Evolutionary conservation across 1,284 basidiomycete species (phyloP).

Genomic region (Sanghuangporus weigelae): DNA sequence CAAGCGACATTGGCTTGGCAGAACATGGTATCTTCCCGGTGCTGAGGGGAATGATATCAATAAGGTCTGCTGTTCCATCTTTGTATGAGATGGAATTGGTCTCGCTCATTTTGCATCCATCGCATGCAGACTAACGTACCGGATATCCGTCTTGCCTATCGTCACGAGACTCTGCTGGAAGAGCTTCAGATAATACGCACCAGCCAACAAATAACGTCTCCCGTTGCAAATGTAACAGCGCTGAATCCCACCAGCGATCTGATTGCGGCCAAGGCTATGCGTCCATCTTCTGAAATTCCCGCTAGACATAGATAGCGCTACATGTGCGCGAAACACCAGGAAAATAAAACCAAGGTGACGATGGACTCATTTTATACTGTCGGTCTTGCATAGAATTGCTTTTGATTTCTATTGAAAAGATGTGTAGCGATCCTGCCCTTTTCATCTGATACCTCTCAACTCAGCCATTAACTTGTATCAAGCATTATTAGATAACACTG

Average conservation of each 20-base stretch:
- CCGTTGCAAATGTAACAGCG: not conserved
- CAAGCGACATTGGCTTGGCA: conserved; percentile 95
- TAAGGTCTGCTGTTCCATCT: conserved; percentile 49
- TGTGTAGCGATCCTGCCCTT: too few relatives aligned
- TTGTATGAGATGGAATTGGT: too few relatives aligned
- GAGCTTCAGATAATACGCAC: conserved; percentile 70
- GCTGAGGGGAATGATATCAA: conserved; percentile 88
- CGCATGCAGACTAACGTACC: conserved; percentile 88
- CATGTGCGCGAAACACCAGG: not conserved
- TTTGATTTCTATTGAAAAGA: too few relatives aligned
- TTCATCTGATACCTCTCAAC: too few relatives aligned
- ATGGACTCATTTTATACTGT: too few relatives aligned
- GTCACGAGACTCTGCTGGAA: conserved; percentile 86
- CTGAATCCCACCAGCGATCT: conserved; percentile 12
- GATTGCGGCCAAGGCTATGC: conserved; percentile 18
- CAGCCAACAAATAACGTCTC: conserved; percentile 12
- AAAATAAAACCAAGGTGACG: too few relatives aligned
- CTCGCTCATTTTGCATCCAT: conserved; percentile 7
- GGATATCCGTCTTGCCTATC: conserved; percentile 80
- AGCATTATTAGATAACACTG: too few relatives aligned
- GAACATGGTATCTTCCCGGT: conserved; percentile 86
- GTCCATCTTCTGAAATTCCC: not conserved
- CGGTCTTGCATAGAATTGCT: too few relatives aligned
- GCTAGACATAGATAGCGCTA: not conserved
- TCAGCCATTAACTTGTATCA: too few relatives aligned